A percentile compares a stretch with the other conserved stretches of the same genome.
These are phyloP conservation scores for Colletotrichum tropicale DNA, from an alignment of 2,329 filamentous ascomycete genomes.

Conservation along the genomic window DNA sequence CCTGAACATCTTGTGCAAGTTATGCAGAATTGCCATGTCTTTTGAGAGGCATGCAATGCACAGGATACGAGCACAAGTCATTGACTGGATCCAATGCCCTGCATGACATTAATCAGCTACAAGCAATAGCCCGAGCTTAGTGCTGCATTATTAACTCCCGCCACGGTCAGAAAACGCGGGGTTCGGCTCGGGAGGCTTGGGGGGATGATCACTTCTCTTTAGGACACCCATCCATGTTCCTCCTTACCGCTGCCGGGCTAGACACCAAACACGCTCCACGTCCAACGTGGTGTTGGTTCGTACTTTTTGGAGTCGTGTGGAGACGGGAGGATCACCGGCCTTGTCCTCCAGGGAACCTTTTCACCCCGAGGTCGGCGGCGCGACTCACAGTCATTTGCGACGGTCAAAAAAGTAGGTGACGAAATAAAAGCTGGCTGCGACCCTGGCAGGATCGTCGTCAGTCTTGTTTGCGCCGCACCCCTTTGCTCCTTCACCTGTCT, in stretches of 20 bases:
- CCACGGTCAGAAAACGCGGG: constrained; percentile 6
- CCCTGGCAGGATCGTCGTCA: not conserved
- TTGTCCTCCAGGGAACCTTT: not conserved
- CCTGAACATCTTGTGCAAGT: not conserved
- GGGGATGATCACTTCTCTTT: constrained; percentile 1
- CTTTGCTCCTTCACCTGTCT: not conserved
- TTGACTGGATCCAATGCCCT: not conserved
- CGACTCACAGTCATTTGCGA: not conserved
- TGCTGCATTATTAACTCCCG: not conserved
- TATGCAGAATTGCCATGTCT: not conserved
- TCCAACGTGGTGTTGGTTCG: not conserved
- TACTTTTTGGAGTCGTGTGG: not conserved
- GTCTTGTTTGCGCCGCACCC: not conserved
- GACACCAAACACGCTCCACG: not conserved
- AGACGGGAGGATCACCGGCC: constrained; percentile 13
- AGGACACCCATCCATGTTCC: not conserved
- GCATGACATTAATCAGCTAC: not conserved
- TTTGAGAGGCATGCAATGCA: not conserved
- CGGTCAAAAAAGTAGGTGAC: not conserved
- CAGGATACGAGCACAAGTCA: not conserved
- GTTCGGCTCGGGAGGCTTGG: not conserved
- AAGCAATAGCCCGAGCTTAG: not conserved
- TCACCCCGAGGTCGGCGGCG: constrained; percentile 1
- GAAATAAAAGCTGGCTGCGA: constrained; percentile 15
- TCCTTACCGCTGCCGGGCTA: not conserved